Evolutionary conservation across 768 basidiomycete species (phyloP).

Genomic region (Leccinum aurantiacum): DNA sequence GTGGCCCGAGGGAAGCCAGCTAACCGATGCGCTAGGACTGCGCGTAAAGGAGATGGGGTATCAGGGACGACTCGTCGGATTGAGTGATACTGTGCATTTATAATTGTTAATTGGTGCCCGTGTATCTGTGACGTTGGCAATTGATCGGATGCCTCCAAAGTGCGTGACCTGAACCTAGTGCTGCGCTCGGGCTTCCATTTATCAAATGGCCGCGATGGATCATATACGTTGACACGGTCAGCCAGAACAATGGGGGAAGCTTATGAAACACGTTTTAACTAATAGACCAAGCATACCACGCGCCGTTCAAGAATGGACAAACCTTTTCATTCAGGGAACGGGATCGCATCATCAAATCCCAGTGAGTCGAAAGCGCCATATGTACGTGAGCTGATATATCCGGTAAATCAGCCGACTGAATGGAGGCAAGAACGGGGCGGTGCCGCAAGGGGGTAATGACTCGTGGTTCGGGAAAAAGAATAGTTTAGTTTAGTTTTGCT

Average conservation of each 20-base stretch:
- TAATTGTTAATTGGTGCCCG: conserved; percentile 16
- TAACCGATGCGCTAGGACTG: conserved; percentile 19
- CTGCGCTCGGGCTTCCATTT: conserved; percentile 35
- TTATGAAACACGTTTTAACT: conserved; percentile 35
- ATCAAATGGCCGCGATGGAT: conserved; percentile 34
- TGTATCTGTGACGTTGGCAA: conserved; percentile 31
- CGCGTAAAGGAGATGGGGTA: conserved; percentile 24
- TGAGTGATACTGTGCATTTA: conserved; percentile 30
- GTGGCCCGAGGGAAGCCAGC: conserved; percentile 14
- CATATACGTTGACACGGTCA: conserved; percentile 23
- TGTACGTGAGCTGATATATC: conserved; percentile 28
- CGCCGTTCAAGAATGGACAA: conserved; percentile 27
- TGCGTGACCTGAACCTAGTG: conserved; percentile 26
- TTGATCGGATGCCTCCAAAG: conserved; percentile 34
- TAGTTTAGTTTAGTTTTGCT: conserved; percentile 17
- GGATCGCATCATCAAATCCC: conserved; percentile 15
- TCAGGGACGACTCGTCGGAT: conserved; percentile 25
- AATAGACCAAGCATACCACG: conserved; percentile 15
- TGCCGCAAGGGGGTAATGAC: conserved; percentile 25
- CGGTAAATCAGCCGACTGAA: conserved; percentile 32
- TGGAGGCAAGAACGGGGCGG: conserved; percentile 19
- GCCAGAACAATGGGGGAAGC: conserved; percentile 22
- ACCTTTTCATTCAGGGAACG: conserved; percentile 13
- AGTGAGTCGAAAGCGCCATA: conserved; percentile 16
- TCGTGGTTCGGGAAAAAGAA: conserved; percentile 23